phyloP scores from a whole-genome alignment of 192 early-diverging fungal genomes.

The Entomortierella lignicola region DNA sequence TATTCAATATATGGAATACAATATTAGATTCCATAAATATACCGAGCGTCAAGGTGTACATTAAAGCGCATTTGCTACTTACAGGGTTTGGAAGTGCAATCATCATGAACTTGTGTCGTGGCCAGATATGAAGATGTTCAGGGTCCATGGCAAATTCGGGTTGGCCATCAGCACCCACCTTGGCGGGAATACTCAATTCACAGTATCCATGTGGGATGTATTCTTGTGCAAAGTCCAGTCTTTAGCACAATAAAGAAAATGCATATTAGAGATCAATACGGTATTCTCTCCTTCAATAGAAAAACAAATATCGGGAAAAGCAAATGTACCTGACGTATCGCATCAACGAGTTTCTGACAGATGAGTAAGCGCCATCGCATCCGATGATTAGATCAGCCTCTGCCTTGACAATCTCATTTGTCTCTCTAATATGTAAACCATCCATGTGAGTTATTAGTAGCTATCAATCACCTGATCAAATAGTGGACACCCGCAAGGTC shows the following conservation, averaged over 20 bases:
- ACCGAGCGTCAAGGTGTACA: too few species aligned
- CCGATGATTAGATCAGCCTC: slow-evolving; percentile 86
- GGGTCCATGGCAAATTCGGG: slow-evolving; percentile 86
- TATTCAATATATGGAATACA: background rate
- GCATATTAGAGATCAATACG: too few species aligned
- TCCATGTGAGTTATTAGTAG: slow-evolving; percentile 18
- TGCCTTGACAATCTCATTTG: slow-evolving; percentile 55
- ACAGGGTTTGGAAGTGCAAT: slow-evolving; percentile 96
- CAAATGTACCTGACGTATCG: slow-evolving; percentile 67
- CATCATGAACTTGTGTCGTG: slow-evolving; percentile 95
- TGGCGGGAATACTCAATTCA: slow-evolving; percentile 89
- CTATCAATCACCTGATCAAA: background rate
- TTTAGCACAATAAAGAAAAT: slow-evolving; percentile 19
- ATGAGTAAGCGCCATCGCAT: slow-evolving; percentile 90
- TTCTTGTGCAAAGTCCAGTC: slow-evolving; percentile 86
- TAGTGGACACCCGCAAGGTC: too few species aligned
- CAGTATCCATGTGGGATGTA: slow-evolving; percentile 95
- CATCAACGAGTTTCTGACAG: slow-evolving; percentile 86
- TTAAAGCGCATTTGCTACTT: slow-evolving; percentile 19
- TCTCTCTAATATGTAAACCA: slow-evolving; percentile 31
- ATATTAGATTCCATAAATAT: too few species aligned
- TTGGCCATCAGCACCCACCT: slow-evolving; percentile 60
- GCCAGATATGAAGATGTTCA: slow-evolving; percentile 98
- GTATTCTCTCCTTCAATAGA: background rate
- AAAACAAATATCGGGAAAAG: too few species aligned